These are phyloP conservation scores for Penicillium nordicum DNA, from an alignment of 2,329 filamentous ascomycete species.

Conservation along the genomic window DNA sequence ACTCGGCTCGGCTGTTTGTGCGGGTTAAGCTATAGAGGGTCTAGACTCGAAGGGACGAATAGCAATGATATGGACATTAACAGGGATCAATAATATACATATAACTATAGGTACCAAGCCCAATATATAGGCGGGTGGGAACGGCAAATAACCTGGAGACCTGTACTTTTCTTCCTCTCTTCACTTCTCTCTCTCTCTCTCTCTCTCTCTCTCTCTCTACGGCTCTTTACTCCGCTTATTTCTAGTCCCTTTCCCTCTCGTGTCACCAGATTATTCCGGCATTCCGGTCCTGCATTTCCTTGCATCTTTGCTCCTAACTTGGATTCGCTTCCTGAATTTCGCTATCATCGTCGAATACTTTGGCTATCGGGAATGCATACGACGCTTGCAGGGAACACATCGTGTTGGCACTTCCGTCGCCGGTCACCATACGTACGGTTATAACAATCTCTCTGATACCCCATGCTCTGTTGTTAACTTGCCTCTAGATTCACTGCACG, in stretches of 20 bases:
- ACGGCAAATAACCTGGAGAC: background rate
- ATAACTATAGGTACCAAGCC: too few relatives aligned
- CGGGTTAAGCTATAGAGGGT: background rate
- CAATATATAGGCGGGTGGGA: background rate
- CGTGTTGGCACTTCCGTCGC: background rate
- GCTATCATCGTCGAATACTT: background rate
- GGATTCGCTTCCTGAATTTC: background rate
- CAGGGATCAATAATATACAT: background rate
- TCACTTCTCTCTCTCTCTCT: background rate
- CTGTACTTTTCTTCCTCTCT: background rate
- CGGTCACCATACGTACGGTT: background rate
- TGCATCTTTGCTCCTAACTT: background rate
- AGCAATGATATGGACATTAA: background rate
- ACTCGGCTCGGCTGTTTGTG: slow-evolving; percentile 1
- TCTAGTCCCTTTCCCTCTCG: background rate
- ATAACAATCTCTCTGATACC: background rate
- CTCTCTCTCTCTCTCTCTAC: background rate
- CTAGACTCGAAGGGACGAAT: background rate
- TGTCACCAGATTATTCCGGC: background rate
- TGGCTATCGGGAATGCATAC: slow-evolving; percentile 2
- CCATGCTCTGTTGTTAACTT: background rate
- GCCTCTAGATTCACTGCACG: background rate
- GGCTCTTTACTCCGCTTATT: background rate
- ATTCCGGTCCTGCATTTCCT: slow-evolving; percentile 4
- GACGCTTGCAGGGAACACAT: background rate